A percentile compares a stretch with the other conserved stretches of the same genome.
phyloP scores from a whole-genome alignment of 1,284 basidiomycete species.

The Sanghuangporus weigelae region DNA sequence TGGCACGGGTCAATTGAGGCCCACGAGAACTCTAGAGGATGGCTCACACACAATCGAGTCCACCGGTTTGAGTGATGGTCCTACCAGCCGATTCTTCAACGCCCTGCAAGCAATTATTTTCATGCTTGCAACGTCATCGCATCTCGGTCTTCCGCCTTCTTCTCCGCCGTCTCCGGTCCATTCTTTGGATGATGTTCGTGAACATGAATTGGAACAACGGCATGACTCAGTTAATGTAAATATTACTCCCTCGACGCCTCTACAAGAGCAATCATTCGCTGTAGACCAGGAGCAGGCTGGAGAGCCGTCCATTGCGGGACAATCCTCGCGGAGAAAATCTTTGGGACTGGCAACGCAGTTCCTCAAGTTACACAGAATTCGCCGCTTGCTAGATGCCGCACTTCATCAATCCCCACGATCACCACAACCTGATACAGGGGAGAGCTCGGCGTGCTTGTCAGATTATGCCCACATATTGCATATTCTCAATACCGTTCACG shows the following conservation, averaged over 20 bases:
- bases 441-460: slow-evolving; percentile 48
- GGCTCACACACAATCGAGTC: slow-evolving; percentile 37
- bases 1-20: slow-evolving; percentile 33
- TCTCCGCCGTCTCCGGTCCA: slow-evolving; percentile 39
- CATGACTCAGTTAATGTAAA: slow-evolving; percentile 26
- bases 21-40: slow-evolving; percentile 34
- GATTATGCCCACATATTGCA: slow-evolving; percentile 78
- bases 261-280: slow-evolving; percentile 25
- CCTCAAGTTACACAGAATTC: slow-evolving; percentile 50
- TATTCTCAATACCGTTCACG: slow-evolving; percentile 65
- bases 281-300: slow-evolving; percentile 9
- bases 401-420: slow-evolving; percentile 36
- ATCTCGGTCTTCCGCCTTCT: slow-evolving; percentile 43
- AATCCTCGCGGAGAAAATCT: slow-evolving; percentile 43
- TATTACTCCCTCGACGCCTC: slow-evolving; percentile 35
- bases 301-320: slow-evolving; percentile 20
- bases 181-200: slow-evolving; percentile 22
- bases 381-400: slow-evolving; percentile 44
- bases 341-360: slow-evolving; percentile 40
- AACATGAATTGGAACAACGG: neutral
- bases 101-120: slow-evolving; percentile 76
- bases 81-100: slow-evolving; percentile 62
- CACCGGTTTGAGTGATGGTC: slow-evolving; percentile 58
- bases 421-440: slow-evolving; percentile 38
- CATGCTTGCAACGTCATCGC: slow-evolving; percentile 66